Evolutionary conservation across 768 basidiomycete species (phyloP), one percentile per base, ranked within the genome.

Genomic region (Lanmaoa pseudosensibilis): DNA sequence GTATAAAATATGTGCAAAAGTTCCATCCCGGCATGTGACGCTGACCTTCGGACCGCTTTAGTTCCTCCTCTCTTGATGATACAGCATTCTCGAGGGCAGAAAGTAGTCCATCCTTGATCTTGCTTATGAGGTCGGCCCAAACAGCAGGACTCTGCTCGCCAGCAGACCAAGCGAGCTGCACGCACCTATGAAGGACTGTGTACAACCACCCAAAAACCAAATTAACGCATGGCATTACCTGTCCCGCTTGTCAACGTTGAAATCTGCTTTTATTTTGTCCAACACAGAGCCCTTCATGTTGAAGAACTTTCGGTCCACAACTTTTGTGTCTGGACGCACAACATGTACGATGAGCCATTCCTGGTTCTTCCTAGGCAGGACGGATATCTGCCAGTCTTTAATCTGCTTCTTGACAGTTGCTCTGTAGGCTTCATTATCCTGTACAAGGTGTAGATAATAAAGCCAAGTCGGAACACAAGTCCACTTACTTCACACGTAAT

Each of bases 1-100:
- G 78, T 49, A 94, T 85, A 73, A 98, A 98, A 77, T 95, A 98
- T 0, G 90, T 94, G 70, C 94, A 95, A 69, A 97, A 99, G 68
- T 97, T 97, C 97, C 97, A 99, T 10, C 97, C 96, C 1, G 94
- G 93, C 84, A 94, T 90, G 64, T 88, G 82, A 53, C 92, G 81
- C 71, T 98, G 92, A 46, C 84, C 81, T 67, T 99, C 96, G 0
- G 91, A 92, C 37, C 92, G 83, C 64, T 81, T 87, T 4, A 98
- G 88, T 58, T 97, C 94, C 44, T 98, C 97, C 66, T 95, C 92
- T 16, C 93, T 81, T 55, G 85, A 84, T 11, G 80, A 73, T 39
- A 98, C 79, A 2, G 89, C 86, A 18, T 78, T 72, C 64, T 98
- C 93, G 62, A 98, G 94, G 1, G 94, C 87, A 44, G 78, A 78